Evolutionary conservation across 2,329 filamentous ascomycete genomes (phyloP).

Genomic region (Aspergillus felis): DNA sequence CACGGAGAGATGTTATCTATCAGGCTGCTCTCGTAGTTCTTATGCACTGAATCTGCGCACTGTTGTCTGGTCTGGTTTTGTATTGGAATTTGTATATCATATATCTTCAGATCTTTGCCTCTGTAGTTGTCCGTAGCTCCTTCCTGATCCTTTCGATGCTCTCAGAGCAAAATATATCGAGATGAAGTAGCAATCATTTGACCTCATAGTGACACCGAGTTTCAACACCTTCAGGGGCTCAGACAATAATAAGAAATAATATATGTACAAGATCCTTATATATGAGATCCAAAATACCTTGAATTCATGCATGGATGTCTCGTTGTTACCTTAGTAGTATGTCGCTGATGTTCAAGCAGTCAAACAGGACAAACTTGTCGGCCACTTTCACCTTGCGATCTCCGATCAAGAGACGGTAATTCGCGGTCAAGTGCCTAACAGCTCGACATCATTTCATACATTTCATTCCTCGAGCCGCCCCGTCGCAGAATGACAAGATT

Average conservation of each 20-base stretch:
- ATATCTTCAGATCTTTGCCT: not conserved
- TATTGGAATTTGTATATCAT: not conserved
- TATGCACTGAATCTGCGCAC: not conserved
- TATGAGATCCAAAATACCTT: not conserved
- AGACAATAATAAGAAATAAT: not conserved
- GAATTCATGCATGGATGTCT: not conserved
- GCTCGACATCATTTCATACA: not conserved
- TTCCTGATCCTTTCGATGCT: not conserved
- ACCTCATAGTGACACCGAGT: not conserved
- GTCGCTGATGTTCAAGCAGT: not conserved
- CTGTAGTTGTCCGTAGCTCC: not conserved
- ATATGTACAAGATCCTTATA: not conserved
- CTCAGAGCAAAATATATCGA: not conserved
- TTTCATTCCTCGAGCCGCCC: not conserved
- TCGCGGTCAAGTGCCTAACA: not conserved
- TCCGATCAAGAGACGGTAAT: not conserved
- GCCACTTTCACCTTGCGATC: conserved; percentile 4
- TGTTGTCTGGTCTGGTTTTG: not conserved
- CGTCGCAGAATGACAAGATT: not conserved
- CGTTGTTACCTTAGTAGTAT: not conserved
- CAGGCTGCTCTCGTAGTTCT: not conserved
- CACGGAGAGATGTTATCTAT: not conserved
- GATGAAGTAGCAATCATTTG: not conserved
- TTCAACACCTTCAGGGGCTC: not conserved
- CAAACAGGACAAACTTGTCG: conserved; percentile 23